Evolutionary conservation across 306 rosid species (phyloP), one percentile per base, ranked within the genome.

Genomic region (Prunus kanzakura): DNA sequence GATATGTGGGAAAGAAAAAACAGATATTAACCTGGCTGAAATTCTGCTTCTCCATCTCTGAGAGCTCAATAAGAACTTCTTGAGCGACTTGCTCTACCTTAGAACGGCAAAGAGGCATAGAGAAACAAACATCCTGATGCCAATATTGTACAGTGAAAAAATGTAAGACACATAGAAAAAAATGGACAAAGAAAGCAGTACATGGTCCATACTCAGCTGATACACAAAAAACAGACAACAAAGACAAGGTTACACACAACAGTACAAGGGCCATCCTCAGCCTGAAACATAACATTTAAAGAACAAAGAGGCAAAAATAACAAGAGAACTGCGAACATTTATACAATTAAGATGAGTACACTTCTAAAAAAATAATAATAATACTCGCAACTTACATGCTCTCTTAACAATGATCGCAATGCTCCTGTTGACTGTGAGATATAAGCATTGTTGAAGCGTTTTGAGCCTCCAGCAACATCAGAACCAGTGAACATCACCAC

Each of bases 81-180:
- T 89, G 82, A 20, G 88, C 77, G 49, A 82, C 93, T 79, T 92
- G 97, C 85, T 92, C 94, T 62, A 86, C 88, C 87, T 91, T 91
- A 18, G 99, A 92, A 78, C 47, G 87, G 88, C 96, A 95, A 56
- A 88, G 97, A 77, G 99, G 99, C 99, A 92, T 95, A 22, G 97
- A 87, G 90, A 92, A 95, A 80, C 82, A 70, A 80, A 95, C 79
- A 81, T 89, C 99, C 98, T 95, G 76, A 57, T 46, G 47, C 71
- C 74, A 78, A 86, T 64, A 77, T 81, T 46, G 64, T 49, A 32
- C 57, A 71, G 19, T 38, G 51, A 66, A 71, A 70, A 64, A 62
- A 79, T 4, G 27, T 54, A 38, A 76, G 18, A 76, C 19, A 63
- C 60, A 72, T 13, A 10, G 43, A 20, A 57, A 46, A 22, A 11